Evolutionary conservation across 805 yeast species (phyloP).

Genomic region (Metschnikowia chrysomelidarum): DNA sequence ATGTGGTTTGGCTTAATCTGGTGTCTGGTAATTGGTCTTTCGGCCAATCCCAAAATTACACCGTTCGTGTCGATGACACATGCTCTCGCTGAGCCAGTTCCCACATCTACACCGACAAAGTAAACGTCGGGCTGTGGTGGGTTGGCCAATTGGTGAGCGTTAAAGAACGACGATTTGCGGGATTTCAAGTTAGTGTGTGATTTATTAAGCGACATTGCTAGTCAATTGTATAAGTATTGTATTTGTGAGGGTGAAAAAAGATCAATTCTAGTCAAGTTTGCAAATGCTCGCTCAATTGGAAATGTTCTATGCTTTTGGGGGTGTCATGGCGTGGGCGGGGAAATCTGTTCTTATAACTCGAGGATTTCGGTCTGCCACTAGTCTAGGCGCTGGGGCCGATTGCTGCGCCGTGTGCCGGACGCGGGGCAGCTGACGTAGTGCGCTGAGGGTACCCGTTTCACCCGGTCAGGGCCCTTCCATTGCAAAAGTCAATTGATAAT

Average conservation of each 20-base stretch:
- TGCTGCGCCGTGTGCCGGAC: slow-evolving; percentile 16
- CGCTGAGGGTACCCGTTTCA: not conserved
- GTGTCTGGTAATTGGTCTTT: slow-evolving; percentile 75
- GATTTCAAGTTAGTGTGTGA: slow-evolving; percentile 42
- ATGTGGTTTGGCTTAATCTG: slow-evolving; percentile 70
- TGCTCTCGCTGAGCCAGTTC: slow-evolving; percentile 98
- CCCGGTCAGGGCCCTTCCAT: not conserved
- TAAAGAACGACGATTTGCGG: slow-evolving; percentile 39
- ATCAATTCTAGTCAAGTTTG: no score
- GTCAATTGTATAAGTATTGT: no score
- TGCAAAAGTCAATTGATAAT: no score
- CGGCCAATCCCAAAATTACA: slow-evolving; percentile 73
- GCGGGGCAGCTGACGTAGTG: slow-evolving; percentile 12
- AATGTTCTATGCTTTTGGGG: no score
- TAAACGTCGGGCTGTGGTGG: slow-evolving; percentile 46
- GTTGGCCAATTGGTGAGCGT: slow-evolving; percentile 30
- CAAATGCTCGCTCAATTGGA: no score
- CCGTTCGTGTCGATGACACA: slow-evolving; percentile 85
- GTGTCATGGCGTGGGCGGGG: no score
- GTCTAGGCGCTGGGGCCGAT: slow-evolving; percentile 5
- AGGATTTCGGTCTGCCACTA: not conserved
- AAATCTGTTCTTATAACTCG: slow-evolving; percentile 1
- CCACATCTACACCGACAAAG: slow-evolving; percentile 88
- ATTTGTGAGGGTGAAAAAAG: no score
- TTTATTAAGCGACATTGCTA: slow-evolving; percentile 23